Percentiles rank a stretch among this genome's conserved stretches.
Evolutionary conservation across 768 basidiomycete genomes (phyloP).

Genomic region (Russula ochroleuca): DNA sequence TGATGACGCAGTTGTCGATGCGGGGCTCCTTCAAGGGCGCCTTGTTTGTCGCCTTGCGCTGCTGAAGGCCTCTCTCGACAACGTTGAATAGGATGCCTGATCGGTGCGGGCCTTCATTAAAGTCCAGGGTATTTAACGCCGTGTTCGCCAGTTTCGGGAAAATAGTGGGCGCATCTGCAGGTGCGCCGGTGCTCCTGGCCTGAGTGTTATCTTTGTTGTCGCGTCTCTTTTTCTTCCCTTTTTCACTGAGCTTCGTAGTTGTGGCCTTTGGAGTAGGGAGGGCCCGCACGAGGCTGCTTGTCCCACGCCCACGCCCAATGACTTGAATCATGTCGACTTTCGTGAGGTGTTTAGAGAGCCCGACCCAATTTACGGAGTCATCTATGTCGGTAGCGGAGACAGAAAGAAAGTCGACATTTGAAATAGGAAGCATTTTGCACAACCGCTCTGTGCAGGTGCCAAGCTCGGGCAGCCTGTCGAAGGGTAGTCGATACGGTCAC

Average conservation of each 20-base stretch:
- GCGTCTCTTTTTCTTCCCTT: background rate
- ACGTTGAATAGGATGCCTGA: background rate
- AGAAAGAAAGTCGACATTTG: conserved; percentile 11
- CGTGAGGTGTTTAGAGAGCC: conserved; percentile 2
- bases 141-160: conserved; percentile 11
- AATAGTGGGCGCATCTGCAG: too few relatives aligned
- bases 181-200: too few relatives aligned
- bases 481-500: background rate
- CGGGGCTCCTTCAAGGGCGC: background rate
- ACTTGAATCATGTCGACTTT: background rate
- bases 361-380: conserved; percentile 1
- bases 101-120: background rate
- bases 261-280: conserved; percentile 1
- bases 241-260: background rate
- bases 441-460: background rate
- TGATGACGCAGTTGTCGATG: background rate
- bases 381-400: background rate
- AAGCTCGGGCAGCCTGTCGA: background rate
- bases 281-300: background rate
- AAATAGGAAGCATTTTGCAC: conserved; percentile 3
- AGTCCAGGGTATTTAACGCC: conserved; percentile 1
- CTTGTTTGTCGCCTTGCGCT: background rate
- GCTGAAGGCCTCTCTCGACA: background rate
- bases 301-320: background rate
- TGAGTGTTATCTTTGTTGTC: background rate